These are phyloP conservation scores for Ustilago tritici DNA, from an alignment of 1,284 basidiomycete genomes.

Conservation along the genomic window DNA sequence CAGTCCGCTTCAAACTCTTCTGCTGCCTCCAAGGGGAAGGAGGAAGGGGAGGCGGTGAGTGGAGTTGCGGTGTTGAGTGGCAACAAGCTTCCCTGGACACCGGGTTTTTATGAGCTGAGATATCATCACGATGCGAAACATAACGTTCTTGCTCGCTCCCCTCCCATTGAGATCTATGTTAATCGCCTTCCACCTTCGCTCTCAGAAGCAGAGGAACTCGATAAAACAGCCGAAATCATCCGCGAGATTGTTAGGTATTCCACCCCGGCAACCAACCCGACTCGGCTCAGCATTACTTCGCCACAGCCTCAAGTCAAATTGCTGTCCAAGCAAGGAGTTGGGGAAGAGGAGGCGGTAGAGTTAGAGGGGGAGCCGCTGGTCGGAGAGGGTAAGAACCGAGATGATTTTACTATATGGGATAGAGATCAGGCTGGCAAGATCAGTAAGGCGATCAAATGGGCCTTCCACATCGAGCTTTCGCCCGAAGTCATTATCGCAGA, in stretches of 20 bases:
- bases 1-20: neutral
- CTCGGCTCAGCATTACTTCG: slow-evolving; percentile 26
- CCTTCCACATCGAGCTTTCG: slow-evolving; percentile 87
- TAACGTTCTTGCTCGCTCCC: slow-evolving; percentile 87
- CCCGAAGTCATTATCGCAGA: slow-evolving; percentile 91
- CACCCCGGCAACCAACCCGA: slow-evolving; percentile 12
- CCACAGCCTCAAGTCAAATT: neutral
- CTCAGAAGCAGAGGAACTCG: slow-evolving; percentile 70
- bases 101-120: slow-evolving; percentile 85
- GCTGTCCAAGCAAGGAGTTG: neutral
- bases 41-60: neutral
- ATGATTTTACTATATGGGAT: slow-evolving; percentile 95
- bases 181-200: slow-evolving; percentile 75
- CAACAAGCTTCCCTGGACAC: slow-evolving; percentile 79
- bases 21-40: neutral
- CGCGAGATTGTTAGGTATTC: slow-evolving; percentile 74
- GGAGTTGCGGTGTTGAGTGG: slow-evolving; percentile 70
- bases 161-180: slow-evolving; percentile 88
- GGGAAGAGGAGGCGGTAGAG: neutral
- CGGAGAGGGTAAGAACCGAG: slow-evolving; percentile 74
- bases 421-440: slow-evolving; percentile 89
- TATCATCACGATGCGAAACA: slow-evolving; percentile 79
- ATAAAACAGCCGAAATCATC: slow-evolving; percentile 75
- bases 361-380: neutral
- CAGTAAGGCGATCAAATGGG: slow-evolving; percentile 79